A percentile compares a stretch with the other conserved stretches of the same genome.
phyloP scores from a whole-genome alignment of 2,329 filamentous ascomycete species.

The Aspergillus viridinutans region DNA sequence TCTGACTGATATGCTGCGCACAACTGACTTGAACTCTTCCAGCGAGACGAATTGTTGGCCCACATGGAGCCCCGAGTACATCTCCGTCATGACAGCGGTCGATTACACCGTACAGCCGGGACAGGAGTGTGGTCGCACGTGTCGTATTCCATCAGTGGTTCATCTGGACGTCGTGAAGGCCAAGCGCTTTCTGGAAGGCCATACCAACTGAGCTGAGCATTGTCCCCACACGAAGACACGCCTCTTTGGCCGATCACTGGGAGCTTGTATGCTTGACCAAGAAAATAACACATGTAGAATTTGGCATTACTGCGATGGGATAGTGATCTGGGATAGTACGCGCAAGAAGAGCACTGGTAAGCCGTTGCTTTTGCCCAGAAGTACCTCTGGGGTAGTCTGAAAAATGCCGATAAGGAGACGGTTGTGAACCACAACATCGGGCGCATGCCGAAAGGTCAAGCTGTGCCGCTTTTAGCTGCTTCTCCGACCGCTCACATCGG shows the following conservation, averaged over 20 bases:
- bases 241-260: neutral
- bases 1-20: slow-evolving; percentile 38
- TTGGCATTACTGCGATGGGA: neutral
- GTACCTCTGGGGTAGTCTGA: neutral
- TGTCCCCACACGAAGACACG: slow-evolving; percentile 2
- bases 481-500: slow-evolving; percentile 16
- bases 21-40: slow-evolving; percentile 37
- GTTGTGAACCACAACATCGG: neutral
- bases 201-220: slow-evolving; percentile 15
- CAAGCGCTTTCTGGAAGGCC: neutral
- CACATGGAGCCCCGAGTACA: slow-evolving; percentile 38
- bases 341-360: neutral
- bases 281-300: neutral
- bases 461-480: slow-evolving; percentile 6
- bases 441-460: neutral
- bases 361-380: neutral
- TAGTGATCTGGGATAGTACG: neutral
- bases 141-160: slow-evolving; percentile 24
- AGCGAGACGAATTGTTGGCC: slow-evolving; percentile 36
- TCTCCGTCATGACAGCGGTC: slow-evolving; percentile 31
- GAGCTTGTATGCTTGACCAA: neutral
- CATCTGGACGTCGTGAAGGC: neutral
- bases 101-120: slow-evolving; percentile 8
- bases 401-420: neutral
- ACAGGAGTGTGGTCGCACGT: slow-evolving; percentile 10